Base-by-base conservation (phyloP, 2,329 filamentous ascomycete genomes). In the Chrysosporium queenslandicum region DNA sequence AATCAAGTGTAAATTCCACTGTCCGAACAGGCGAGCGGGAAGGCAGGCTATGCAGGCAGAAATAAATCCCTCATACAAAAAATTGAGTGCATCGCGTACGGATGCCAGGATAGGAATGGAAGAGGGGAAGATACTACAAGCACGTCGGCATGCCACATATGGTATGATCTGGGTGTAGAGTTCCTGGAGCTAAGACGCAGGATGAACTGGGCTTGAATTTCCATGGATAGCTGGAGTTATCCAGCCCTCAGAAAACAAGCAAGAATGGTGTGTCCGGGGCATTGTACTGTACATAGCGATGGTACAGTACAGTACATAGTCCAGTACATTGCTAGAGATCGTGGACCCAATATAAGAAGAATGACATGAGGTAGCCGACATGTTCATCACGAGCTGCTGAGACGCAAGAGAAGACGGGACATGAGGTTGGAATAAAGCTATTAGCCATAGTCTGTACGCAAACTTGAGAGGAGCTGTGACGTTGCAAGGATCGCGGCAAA, bases 61-160 rank as follows among this genome's bases (percentile, higher is more conserved):
- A 32, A 41, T 41, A 50, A 50, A 50, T 50, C 32, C 47, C 47
- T 50, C 47, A 50, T 50, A 50, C 16, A 41, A 32, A 30, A 23
- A 27, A 16, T 20, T 39, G 16, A 20, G 46, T 30, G 25, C 34
- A 49, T 41, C 47, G 47, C 47, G 25, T 50, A 50, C 27, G 23
- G 25, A 41, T 50, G 23, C 47, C 47, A 32, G 47, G 47, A 34
- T 41, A 25, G 37, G 47, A 29, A 41, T 39, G 6, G n/a, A 20
- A 37, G 47, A 32, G 23, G 36, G 37, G 39, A 30, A 21, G 23
- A 14, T 16, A 34, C 37, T 6, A 36, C 37, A 21, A 18, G 27
- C 48, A 27, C 14, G 16, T 36, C 14, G 25, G 36, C 37, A 34
- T 36, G 23, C 1, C 29, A 11, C 21, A 40, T n/a, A 16, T 25